Percentiles rank a stretch among this genome's conserved stretches.
These are phyloP conservation scores for Posidonia australis DNA, from an alignment of 106 monocot genomes.

Conservation along the genomic window DNA sequence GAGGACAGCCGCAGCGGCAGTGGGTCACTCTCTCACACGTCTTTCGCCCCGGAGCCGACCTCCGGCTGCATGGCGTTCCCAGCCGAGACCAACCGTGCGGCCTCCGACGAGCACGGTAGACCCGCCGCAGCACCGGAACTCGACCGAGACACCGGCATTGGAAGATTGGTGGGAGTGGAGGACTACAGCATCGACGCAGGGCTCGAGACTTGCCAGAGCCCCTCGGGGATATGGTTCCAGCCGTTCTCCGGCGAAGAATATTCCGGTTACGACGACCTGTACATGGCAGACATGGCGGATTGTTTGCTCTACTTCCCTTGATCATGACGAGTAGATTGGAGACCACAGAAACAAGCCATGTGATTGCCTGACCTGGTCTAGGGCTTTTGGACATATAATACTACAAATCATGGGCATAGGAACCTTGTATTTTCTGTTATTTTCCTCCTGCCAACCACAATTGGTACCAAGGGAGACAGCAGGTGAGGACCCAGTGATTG, in stretches of 20 bases:
- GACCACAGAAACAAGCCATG: too few species aligned
- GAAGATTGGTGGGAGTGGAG: background rate
- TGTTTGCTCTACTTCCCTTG: background rate
- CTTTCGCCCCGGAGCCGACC: background rate
- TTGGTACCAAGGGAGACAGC: too few species aligned
- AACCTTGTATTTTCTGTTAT: too few species aligned
- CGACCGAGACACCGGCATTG: background rate
- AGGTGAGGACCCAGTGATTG: too few species aligned
- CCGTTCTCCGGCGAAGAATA: background rate
- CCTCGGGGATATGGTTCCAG: background rate
- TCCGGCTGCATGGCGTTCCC: background rate
- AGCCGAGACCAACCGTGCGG: background rate
- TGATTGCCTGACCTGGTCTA: too few species aligned
- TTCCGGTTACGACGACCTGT: background rate
- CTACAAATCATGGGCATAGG: too few species aligned
- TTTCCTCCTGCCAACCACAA: too few species aligned
- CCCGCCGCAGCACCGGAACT: background rate
- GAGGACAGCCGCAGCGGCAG: background rate
- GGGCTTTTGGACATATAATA: too few species aligned
- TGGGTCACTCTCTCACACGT: background rate
- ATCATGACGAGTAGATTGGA: background rate
- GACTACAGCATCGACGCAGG: background rate
- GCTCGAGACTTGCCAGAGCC: conserved; percentile 1
- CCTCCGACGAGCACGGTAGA: background rate
- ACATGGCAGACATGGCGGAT: background rate